Base-by-base conservation (phyloP, 2,329 filamentous ascomycete species). In the Ceratocystis alfenasii region DNA sequence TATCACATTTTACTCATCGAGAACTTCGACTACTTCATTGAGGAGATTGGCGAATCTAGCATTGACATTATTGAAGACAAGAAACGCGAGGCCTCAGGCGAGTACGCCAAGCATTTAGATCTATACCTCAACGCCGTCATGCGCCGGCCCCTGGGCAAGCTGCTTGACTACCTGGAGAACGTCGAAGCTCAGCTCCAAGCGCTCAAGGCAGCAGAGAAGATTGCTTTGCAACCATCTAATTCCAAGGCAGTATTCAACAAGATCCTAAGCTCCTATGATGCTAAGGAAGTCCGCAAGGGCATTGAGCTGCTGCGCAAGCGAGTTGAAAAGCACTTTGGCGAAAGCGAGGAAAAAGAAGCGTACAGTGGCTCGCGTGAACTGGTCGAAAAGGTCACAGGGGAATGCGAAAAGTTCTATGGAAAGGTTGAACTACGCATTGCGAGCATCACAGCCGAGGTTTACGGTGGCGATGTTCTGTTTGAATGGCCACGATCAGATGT, bases 21-120 rank as follows among this genome's bases (percentile, higher is more conserved):
- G 75, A 99, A 99, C 75, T 96, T 96, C 91, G 95, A 96, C 73
- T 91, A 96, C 75, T 97, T 95, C 76, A 80, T 94, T 10, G 92
- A 97, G 74, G 92, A 96, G 74, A 88, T 95, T 7, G 63, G 68
- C 36, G 90, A 95, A 70, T 80, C 87, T 17, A 81, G 83, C 46
- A 84, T 94, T 69, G 82, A 88, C 6, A 85, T 95, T 0, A 81
- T 97, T 3, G 85, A 89, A 68, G 85, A 89, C 70, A 96, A 92
- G 89, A 88, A 86, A 72, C 83, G 86, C 48, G 87, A 87, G 66
- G 94, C 93, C 1, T 79, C 83, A 41, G 81, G 84, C 59, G 91
- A 96, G 76, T 86, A 95, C 75, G 79, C 82, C 64, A 91, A 96
- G 75, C 94, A 97, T 74, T 85, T 96, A 84, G 82, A 82, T 48